Conservation (phyloP, 768 basidiomycete genomes). For the Amanita inopinata region DNA sequence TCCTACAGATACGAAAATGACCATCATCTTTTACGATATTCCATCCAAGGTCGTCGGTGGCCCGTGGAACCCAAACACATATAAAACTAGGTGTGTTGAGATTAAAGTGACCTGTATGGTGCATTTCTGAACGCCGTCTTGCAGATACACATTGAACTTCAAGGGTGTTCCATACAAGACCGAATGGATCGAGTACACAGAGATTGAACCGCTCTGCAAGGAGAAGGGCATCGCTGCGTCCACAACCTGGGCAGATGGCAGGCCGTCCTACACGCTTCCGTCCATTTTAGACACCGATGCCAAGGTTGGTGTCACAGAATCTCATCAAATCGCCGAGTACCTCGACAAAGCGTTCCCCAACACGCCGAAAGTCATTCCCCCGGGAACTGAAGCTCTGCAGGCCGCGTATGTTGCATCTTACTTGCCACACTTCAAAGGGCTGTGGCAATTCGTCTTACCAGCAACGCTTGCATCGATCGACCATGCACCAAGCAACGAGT, state of each 20-base stretch:
- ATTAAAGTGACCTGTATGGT: too few species aligned
- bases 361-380: constrained; percentile 23
- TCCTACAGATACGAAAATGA: not conserved
- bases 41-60: constrained; percentile 20
- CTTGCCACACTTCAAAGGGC: constrained; percentile 8
- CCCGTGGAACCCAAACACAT: constrained; percentile 37
- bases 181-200: constrained; percentile 32
- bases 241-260: constrained; percentile 21
- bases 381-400: constrained; percentile 23
- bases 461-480: constrained; percentile 7
- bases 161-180: constrained; percentile 24
- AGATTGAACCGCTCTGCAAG: constrained; percentile 23
- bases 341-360: constrained; percentile 33
- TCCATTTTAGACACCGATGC: constrained; percentile 33
- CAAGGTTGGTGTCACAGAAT: constrained; percentile 23
- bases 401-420: constrained; percentile 18
- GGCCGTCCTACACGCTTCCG: constrained; percentile 29
- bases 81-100: constrained; percentile 31
- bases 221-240: constrained; percentile 25
- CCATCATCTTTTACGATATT: constrained; percentile 35
- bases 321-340: constrained; percentile 31
- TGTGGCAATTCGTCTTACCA: constrained; percentile 2
- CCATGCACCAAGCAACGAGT: constrained; percentile 15
- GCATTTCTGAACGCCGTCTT: too few species aligned
- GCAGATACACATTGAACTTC: constrained; percentile 14